These are phyloP conservation scores for Trichoderma atrobrunneum DNA, from an alignment of 2,329 filamentous ascomycete species.

Conservation along the genomic window DNA sequence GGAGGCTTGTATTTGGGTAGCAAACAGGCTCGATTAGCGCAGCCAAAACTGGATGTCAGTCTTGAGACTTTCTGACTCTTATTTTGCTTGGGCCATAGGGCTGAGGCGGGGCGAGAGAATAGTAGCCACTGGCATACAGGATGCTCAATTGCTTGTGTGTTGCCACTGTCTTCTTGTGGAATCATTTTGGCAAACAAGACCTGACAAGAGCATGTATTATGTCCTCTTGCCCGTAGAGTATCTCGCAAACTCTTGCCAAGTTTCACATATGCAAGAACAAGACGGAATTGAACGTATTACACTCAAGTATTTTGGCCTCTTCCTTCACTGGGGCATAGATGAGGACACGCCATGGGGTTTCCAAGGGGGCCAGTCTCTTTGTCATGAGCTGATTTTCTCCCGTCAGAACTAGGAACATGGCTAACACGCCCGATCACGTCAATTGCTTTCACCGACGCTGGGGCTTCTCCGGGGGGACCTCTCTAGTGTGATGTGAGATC, in stretches of 20 bases:
- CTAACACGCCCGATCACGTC: not conserved
- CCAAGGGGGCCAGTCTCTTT: not conserved
- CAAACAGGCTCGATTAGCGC: not conserved
- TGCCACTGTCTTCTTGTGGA: not conserved
- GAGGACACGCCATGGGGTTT: not conserved
- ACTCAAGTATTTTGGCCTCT: not conserved
- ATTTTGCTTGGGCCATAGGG: not conserved
- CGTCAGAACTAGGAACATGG: not conserved
- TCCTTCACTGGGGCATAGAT: not conserved
- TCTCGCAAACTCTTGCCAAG: not conserved
- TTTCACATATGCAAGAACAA: not conserved
- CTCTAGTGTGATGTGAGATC: not conserved
- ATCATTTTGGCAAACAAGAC: not conserved
- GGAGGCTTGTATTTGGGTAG: not conserved
- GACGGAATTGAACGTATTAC: not conserved
- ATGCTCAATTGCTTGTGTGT: not conserved
- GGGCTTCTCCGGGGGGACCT: not conserved
- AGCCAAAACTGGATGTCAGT: not conserved
- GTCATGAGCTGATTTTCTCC: not conserved
- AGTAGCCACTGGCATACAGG: not conserved
- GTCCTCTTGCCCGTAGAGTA: not conserved
- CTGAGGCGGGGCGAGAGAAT: not conserved
- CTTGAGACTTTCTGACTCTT: not conserved
- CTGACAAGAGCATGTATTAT: not conserved
- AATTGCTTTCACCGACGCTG: not conserved